Evolutionary conservation across 2,329 filamentous ascomycete species (phyloP).

Genomic region (Verticillium isaacii): DNA sequence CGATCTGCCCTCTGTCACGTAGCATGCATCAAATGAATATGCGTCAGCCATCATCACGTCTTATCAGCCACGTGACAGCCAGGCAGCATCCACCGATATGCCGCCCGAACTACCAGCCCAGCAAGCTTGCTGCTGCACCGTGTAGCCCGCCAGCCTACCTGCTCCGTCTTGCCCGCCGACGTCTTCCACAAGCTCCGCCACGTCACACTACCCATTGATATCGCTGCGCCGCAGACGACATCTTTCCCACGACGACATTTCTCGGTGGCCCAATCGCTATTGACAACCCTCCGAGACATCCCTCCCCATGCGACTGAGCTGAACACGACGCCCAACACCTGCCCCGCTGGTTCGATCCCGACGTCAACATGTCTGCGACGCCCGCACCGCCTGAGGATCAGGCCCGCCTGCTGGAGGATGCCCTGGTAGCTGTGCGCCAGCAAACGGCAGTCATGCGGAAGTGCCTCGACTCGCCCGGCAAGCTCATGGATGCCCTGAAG

Average conservation of each 20-base stretch:
- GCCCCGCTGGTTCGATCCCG: conserved; percentile 11
- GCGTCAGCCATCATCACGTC: neutral
- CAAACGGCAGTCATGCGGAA: conserved; percentile 97
- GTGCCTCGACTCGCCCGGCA: conserved; percentile 92
- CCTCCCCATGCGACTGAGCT: neutral
- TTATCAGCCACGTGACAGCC: neutral
- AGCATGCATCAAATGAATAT: neutral
- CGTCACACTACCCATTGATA: neutral
- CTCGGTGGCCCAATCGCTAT: neutral
- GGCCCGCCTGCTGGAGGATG: conserved; percentile 94
- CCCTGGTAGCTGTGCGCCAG: conserved; percentile 90
- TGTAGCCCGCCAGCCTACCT: neutral
- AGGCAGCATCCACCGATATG: conserved; percentile 2
- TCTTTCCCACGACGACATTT: neutral
- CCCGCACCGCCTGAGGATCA: conserved; percentile 70
- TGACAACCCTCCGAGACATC: neutral
- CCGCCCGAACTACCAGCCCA: neutral
- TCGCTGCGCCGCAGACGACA: neutral
- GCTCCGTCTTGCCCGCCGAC: neutral
- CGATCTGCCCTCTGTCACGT: neutral
- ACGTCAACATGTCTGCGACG: conserved; percentile 34
- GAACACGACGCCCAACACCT: conserved; percentile 5
- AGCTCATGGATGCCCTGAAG: conserved; percentile 99
- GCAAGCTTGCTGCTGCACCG: conserved; percentile 1
- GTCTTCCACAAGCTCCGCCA: neutral